Evolutionary conservation across 2,329 filamentous ascomycete genomes (phyloP), one percentile per base, ranked within the genome.

Genomic region (Diaporthe destruens): DNA sequence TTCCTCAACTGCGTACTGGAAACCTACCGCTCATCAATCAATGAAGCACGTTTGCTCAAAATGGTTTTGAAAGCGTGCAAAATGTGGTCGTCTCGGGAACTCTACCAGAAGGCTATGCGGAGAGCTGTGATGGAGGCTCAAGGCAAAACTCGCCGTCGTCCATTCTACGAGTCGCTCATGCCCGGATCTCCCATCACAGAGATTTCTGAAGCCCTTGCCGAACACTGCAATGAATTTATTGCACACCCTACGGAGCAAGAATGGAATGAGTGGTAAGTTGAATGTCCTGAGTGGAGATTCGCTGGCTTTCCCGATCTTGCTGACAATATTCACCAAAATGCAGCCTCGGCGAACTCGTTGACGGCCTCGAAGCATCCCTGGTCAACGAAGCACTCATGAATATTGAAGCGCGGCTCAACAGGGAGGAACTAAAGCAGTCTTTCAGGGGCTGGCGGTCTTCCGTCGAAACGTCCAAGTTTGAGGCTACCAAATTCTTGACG

Each of bases 271-370:
- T 63, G 39, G 57, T 63, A 47, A 63, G 57, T 44, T 29, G 3
- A 11, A n/a, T 20, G 39, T 14, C 39, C 39, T 6, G 39, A n/a
- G 12, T 42, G 23, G 57, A 12, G 20, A 44, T 20, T 14, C 7
- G n/a, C 11, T 16, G 4, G 39, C 39, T 14, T 42, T 11, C 14
- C 39, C 39, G 39, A 42, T 11, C 39, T 20, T 4, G 39, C 57
- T 63, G 18, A 63, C 39, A 32, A n/a, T n/a, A 3, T 14, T 23
- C 5, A 12, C 25, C 25, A 25, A n/a, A 20, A 6, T n/a, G n/a
- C 32, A 63, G 57, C 18, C 57, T 63, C 18, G 57, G 57, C 23
- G 39, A 63, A 14, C 57, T 63, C 18, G 57, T 63, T n/a, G 14
- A 63, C 20, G 16, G 57, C 39, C 25, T 63, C 9, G 25, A 63